These are phyloP conservation scores for Wickerhamiella nectarea DNA, from an alignment of 805 yeast genomes.

Conservation along the genomic window DNA sequence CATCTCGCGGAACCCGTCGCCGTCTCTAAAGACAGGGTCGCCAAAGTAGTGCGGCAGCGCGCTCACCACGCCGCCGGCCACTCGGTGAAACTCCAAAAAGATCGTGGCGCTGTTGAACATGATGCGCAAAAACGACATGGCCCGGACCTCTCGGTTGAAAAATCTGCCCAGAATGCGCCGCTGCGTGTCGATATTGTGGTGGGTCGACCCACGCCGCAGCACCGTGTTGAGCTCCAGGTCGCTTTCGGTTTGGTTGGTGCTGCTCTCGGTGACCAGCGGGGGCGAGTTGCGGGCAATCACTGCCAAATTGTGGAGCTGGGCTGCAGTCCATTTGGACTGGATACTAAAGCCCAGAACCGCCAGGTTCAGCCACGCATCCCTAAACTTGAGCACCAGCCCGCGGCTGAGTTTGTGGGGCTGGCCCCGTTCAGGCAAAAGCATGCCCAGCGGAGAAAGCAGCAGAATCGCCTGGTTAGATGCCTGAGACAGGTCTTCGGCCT, in stretches of 20 bases:
- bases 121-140: slow-evolving; percentile 35
- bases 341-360: slow-evolving; percentile 79
- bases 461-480: slow-evolving; percentile 56
- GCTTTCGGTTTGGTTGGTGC: slow-evolving; percentile 76
- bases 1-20: slow-evolving; percentile 55
- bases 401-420: slow-evolving; percentile 37
- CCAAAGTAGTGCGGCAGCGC: slow-evolving; percentile 65
- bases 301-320: slow-evolving; percentile 37
- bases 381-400: slow-evolving; percentile 44
- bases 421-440: slow-evolving; percentile 47
- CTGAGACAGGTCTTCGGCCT: slow-evolving; percentile 25
- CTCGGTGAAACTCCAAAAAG: slow-evolving; percentile 66
- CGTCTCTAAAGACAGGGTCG: slow-evolving; percentile 63
- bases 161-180: slow-evolving; percentile 38
- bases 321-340: slow-evolving; percentile 32
- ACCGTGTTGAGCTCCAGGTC: slow-evolving; percentile 86
- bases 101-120: slow-evolving; percentile 79
- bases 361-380: slow-evolving; percentile 89
- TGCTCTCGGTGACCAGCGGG: slow-evolving; percentile 67
- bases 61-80: slow-evolving; percentile 68
- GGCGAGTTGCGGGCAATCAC: slow-evolving; percentile 79
- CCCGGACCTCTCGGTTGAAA: slow-evolving; percentile 19
- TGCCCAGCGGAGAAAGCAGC: slow-evolving; percentile 62
- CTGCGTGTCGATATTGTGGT: slow-evolving; percentile 64
- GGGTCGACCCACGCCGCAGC: slow-evolving; percentile 76